Evolutionary conservation across 768 basidiomycete species (phyloP), one percentile per base, ranked within the genome.

Genomic region (Naganishia vaughanmartiniae): DNA sequence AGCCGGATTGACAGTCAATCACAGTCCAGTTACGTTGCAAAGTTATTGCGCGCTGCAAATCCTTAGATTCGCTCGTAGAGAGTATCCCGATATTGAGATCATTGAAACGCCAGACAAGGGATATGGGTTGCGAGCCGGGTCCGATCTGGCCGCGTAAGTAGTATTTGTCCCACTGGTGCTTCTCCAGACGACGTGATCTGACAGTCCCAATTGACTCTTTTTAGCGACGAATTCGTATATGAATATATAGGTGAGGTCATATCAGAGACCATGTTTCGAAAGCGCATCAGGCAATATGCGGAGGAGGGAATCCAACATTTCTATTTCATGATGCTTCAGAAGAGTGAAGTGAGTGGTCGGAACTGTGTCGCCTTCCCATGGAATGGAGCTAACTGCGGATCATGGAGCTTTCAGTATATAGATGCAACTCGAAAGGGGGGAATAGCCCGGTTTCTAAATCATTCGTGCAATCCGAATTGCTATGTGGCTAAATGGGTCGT

Each of bases 271-370:
- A 89, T 90, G 19, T 96, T 99, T 80, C 87, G 90, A 82, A 92
- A 91, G 80, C 88, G 95, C 34, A 97, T 99, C 92, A 87, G 90
- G 46, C 89, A 89, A 11, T 99, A 99, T 79, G 94, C 87, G 1
- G 87, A 89, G 53, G 92, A 96, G 79, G 95, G 95, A 21, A 93
- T 97, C 73, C 85, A 87, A 65, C 96, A 98, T 81, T 99, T 98
- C 76, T 99, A 98, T 83, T 99, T 99, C 80, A 99, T 98, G 96
- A 94, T 95, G 90, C 82, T 99, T 70, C 96, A 99, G 83, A 93
- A 91, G 78, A 93, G 95, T 74, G 93, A 98, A 86, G 94, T 93
- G 74, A 67, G 87, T 81, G 33, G 65, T 33, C 15, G n/a, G 24
- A 17, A 24, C 33, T 31, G 5, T 17, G 46, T 26, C 42, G 42